Evolutionary conservation across 2,329 filamentous ascomycete genomes (phyloP).

Genomic region (Xylariaceae sp.): DNA sequence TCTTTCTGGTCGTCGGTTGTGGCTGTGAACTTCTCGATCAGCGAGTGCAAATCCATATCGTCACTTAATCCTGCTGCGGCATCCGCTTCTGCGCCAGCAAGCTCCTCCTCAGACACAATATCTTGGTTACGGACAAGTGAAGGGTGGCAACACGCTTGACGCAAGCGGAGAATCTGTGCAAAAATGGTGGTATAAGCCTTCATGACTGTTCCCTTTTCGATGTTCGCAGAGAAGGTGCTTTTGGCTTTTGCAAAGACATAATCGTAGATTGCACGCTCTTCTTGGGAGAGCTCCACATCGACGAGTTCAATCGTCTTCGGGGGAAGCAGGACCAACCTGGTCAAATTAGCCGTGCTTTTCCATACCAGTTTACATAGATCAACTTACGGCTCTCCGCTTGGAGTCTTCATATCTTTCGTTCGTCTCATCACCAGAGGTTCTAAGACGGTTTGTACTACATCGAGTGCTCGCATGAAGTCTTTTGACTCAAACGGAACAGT

Average conservation of each 20-base stretch:
- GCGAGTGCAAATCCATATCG: conserved; percentile 88
- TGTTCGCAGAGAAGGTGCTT: conserved; percentile 77
- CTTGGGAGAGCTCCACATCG: conserved; percentile 77
- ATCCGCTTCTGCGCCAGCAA: conserved; percentile 75
- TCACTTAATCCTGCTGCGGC: conserved; percentile 79
- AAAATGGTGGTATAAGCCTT: conserved; percentile 98
- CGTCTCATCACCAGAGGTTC: conserved; percentile 92
- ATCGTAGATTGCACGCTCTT: conserved; percentile 89
- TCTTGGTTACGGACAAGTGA: conserved; percentile 81
- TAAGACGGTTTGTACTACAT: conserved; percentile 94
- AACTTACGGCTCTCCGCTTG: conserved; percentile 60
- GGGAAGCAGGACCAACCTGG: conserved; percentile 72
- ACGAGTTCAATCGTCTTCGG: conserved; percentile 81
- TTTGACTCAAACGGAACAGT: conserved; percentile 96
- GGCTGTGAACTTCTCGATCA: conserved; percentile 81
- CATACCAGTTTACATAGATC: background rate
- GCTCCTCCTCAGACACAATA: conserved; percentile 83
- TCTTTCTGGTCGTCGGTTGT: conserved; percentile 60
- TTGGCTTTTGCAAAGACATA: conserved; percentile 83
- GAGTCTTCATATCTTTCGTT: conserved; percentile 98
- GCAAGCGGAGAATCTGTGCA: conserved; percentile 87
- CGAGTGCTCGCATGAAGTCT: conserved; percentile 87
- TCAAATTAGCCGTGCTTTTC: conserved; percentile 1
- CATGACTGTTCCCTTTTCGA: conserved; percentile 88
- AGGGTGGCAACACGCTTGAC: conserved; percentile 93